Evolutionary conservation across 768 basidiomycete species (phyloP), one percentile per base, ranked within the genome.

Genomic region (Termitomyces sp.): DNA sequence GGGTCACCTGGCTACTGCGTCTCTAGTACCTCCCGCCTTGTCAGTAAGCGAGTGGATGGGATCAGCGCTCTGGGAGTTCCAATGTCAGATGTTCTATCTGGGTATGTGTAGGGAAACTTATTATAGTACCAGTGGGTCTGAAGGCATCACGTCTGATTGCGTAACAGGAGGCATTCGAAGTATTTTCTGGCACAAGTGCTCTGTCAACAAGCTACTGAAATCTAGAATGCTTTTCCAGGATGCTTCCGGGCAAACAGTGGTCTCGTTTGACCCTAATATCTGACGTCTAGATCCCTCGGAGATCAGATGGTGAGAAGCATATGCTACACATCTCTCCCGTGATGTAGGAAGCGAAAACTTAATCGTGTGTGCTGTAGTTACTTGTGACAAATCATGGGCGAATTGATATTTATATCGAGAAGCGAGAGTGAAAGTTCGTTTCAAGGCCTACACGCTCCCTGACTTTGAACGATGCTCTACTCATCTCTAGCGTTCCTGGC

Each of bases 291-390:
- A 42, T 41, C 14, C 30, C n/a, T 28, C 25, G 17, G 47, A 42
- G 46, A 54, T 52, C 51, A 27, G 37, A 37, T 44, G 45, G 48
- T 54, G 30, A 57, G 52, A 57, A 53, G 9, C 23, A 35, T 19
- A 37, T 35, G 14, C 4, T n/a, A 27, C 34, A 21, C 17, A 21
- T 37, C 51, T 14, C 6, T 53, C 51, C 11, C 60, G 41, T 59
- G 51, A 59, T 41, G 49, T 32, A 41, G 5, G n/a, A 46, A 34
- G 46, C 16, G 25, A 17, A 35, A 30, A 35, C 3, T 11, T 25
- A 11, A 51, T 35, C 58, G 35, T 5, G 30, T 46, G 54, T 52
- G 52, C 43, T 51, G 9, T 43, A 55, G 30, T 17, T 42, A 46
- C 58, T 25, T 53, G 53, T 51, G 49, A 46, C 16, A 43, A 43